Base-by-base conservation (phyloP, 441 rosid genomes). In the Croton laevigatus region DNA sequence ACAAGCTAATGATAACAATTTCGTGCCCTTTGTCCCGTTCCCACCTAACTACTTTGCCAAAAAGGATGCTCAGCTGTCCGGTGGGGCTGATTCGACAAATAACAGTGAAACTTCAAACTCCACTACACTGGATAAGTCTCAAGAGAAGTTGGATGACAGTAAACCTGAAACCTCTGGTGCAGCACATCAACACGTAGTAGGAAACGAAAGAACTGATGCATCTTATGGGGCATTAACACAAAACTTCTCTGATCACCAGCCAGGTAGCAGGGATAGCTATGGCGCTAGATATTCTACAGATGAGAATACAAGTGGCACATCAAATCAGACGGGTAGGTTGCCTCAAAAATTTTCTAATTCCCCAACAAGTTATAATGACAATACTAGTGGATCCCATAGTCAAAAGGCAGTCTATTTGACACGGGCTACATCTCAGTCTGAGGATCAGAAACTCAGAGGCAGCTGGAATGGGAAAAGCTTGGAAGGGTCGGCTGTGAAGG, bases 401-500 rank as follows among this genome's bases (percentile, higher is more conserved):
- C 71, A 60, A 37, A 79, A 58, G 63, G 57, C 2, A 19, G 66
- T 51, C 36, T 63, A 71, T 62, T 54, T 37, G 32, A 14, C 27
- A 8, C 68, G 66, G 46, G 46, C 75, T 76, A 62, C 81, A 51
- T 1, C 68, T 48, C 76, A 76, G 49, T 64, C 82, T 0, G 85
- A 59, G 46, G 65, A 71, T 64, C 69, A 54, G 68, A 79, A 68
- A 7, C 32, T 62, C 3, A 77, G 84, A 67, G 82, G 65, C 58
- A 69, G 74, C 65, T 83, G 89, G 90, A 78, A 55, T 19, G 95
- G 85, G 44, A 89, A 86, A 87, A 91, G 95, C 79, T 78, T 94
- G 83, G 98, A 91, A 81, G 97, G 97, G 38, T 94, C 97, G 20
- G 88, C 87, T 12, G 96, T 90, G 63, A 90, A 87, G 73, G 96